Evolutionary conservation across 495 filamentous ascomycete species (phyloP), one percentile per base, ranked within the genome.

Genomic region (Penicillium simplicissimum): DNA sequence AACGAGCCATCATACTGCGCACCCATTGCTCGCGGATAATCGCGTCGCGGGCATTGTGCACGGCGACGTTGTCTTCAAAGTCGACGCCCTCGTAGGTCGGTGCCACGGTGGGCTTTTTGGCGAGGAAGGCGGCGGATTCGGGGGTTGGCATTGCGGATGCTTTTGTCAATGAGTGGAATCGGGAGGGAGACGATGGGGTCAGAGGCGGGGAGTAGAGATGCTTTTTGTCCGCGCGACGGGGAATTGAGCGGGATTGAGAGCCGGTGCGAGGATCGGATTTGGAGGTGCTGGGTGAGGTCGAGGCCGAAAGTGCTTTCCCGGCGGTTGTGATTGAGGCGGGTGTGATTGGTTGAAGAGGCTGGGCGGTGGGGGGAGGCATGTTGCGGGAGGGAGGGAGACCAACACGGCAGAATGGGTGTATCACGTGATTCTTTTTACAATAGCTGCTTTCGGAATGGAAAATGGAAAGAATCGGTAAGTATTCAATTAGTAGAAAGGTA

Each of bases 1-100:
- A 80, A 60, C 95, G 82, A 19, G 91, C 90, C 95, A 97, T 98
- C 95, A 98, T 98, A 67, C 87, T 88, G 73, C 86, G 87, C 31
- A 98, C 92, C 96, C 96, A 98, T 79, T 98, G 95, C 78, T 98
- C 95, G 42, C 92, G 87, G 67, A 98, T 87, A 48, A 98, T 88
- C 36, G 94, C 88, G 68, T 98, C 95, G 67, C 96, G 95, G 60
- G 96, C 93, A 57, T 90, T 90, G 82, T 97, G 97, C 55, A 98
- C 79, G 64, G 88, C 86, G 71, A 84, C 83, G 66, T 88, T 96
- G 83, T 98, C 93, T 60, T 96, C 87, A 84, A 90, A 98, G 82
- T 98, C 93, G 75, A 98, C 95, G 70, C 94, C 93, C 53, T 97
- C 91, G 80, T 97, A 98, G 65, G 91, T 94, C 17, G 95, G 91